A percentile compares a stretch with the other conserved stretches of the same genome.
Evolutionary conservation across 2,329 filamentous ascomycete genomes (phyloP).

Genomic region (Rhexocercosporidium sp.): DNA sequence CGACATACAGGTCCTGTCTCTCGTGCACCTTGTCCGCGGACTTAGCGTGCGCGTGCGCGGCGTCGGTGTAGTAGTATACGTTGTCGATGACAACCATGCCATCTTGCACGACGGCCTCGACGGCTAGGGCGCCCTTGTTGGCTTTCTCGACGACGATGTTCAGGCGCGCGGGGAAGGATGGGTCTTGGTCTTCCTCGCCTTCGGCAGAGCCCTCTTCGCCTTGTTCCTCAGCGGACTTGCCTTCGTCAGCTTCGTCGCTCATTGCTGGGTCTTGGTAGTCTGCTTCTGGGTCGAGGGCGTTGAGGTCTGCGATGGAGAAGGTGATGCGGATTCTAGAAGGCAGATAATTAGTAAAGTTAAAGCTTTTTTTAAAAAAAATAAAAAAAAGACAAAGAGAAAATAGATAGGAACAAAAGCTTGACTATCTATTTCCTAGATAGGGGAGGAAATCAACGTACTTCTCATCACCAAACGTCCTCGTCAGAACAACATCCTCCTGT

Average conservation of each 20-base stretch:
- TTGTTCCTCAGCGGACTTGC: slow-evolving; percentile 59
- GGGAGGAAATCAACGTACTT: slow-evolving; percentile 61
- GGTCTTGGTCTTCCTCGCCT: slow-evolving; percentile 52
- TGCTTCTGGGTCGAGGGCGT: slow-evolving; percentile 64
- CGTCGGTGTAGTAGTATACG: slow-evolving; percentile 83
- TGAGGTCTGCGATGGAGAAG: slow-evolving; percentile 85
- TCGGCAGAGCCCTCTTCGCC: slow-evolving; percentile 58
- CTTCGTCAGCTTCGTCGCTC: slow-evolving; percentile 57
- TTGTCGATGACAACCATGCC: slow-evolving; percentile 88
- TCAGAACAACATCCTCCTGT: slow-evolving; percentile 85
- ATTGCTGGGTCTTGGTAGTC: slow-evolving; percentile 63
- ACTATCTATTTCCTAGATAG: slow-evolving; percentile 27
- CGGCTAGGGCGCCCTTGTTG: slow-evolving; percentile 80
- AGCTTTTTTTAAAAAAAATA: no score
- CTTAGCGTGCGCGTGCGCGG: slow-evolving; percentile 76
- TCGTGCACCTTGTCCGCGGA: slow-evolving; percentile 78
- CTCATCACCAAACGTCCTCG: slow-evolving; percentile 84
- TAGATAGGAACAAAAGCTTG: not conserved
- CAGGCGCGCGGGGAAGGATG: slow-evolving; percentile 78
- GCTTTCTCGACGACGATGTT: slow-evolving; percentile 90
- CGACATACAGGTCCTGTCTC: slow-evolving; percentile 81
- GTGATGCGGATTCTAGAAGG: slow-evolving; percentile 72
- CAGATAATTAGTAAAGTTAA: not conserved
- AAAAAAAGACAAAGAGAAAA: not conserved
- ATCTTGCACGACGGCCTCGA: slow-evolving; percentile 86